phyloP scores from a whole-genome alignment of 495 filamentous ascomycete species.

The Physcia stellaris region DNA sequence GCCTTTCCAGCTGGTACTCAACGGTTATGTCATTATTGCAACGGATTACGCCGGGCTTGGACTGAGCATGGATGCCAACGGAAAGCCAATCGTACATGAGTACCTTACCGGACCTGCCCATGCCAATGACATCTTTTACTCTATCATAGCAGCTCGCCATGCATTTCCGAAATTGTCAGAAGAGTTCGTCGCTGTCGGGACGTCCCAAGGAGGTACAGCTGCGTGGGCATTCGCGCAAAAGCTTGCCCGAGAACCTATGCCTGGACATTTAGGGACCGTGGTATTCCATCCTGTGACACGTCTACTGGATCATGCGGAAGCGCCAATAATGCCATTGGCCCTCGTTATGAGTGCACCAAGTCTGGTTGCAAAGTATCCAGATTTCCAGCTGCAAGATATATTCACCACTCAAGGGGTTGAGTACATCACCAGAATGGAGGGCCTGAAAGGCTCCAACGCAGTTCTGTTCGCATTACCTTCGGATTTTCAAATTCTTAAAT shows the following conservation, averaged over 20 bases:
- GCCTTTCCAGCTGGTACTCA: constrained; percentile 23
- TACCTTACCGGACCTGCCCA: constrained; percentile 20
- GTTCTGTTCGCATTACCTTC: neutral
- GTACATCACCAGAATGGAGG: neutral
- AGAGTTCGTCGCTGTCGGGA: constrained; percentile 31
- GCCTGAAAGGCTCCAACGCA: neutral
- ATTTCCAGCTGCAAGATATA: neutral
- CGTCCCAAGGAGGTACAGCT: constrained; percentile 34
- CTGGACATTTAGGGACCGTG: constrained; percentile 29
- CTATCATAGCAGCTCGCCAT: constrained; percentile 28
- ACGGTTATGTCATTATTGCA: constrained; percentile 35
- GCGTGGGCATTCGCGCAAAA: constrained; percentile 32
- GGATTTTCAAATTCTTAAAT: no score
- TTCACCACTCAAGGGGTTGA: neutral
- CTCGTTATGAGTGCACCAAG: no score
- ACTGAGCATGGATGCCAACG: constrained; percentile 16
- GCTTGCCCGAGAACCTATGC: constrained; percentile 14
- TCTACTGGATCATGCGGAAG: neutral
- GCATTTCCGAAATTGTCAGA: constrained; percentile 23
- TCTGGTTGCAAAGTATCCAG: neutral
- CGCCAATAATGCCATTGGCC: neutral
- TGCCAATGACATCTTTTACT: constrained; percentile 31
- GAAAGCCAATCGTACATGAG: constrained; percentile 23
- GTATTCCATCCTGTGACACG: constrained; percentile 24
- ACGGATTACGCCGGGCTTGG: constrained; percentile 40